phyloP scores from a whole-genome alignment of 805 yeast species.

The Candida argentea region DNA sequence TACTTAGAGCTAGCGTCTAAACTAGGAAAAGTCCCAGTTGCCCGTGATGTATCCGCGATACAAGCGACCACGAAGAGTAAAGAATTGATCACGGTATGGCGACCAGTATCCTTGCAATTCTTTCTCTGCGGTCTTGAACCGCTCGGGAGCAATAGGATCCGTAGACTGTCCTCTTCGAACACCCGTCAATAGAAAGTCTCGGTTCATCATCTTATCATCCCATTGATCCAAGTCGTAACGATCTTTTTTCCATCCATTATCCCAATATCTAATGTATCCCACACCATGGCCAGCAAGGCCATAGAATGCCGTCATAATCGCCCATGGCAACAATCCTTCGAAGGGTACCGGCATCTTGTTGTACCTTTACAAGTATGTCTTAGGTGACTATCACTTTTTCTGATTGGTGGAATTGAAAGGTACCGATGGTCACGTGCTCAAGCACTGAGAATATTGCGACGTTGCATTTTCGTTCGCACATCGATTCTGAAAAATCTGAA shows the following conservation, averaged over 20 bases:
- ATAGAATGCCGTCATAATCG: conserved; percentile 35
- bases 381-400: conserved; percentile 3
- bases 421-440: conserved; percentile 12
- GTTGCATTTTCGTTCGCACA: background rate
- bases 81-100: conserved; percentile 38
- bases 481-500: background rate
- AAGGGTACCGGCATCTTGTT: conserved; percentile 35
- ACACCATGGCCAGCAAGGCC: conserved; percentile 38
- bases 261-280: conserved; percentile 37
- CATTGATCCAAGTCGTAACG: conserved; percentile 33
- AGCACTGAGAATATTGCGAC: conserved; percentile 1
- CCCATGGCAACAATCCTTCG: conserved; percentile 37
- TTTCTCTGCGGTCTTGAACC: conserved; percentile 54
- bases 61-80: conserved; percentile 36
- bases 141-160: conserved; percentile 62
- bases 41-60: conserved; percentile 37
- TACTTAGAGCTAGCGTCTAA: no score
- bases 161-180: conserved; percentile 57
- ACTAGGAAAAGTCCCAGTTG: conserved; percentile 30
- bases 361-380: no score
- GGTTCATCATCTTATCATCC: conserved; percentile 44
- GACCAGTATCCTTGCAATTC: conserved; percentile 32
- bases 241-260: conserved; percentile 39
- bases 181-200: conserved; percentile 75
- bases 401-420: conserved; percentile 3